Base-by-base conservation (phyloP, 495 filamentous ascomycete genomes). In the Thermochaetoides thermophila region DNA sequence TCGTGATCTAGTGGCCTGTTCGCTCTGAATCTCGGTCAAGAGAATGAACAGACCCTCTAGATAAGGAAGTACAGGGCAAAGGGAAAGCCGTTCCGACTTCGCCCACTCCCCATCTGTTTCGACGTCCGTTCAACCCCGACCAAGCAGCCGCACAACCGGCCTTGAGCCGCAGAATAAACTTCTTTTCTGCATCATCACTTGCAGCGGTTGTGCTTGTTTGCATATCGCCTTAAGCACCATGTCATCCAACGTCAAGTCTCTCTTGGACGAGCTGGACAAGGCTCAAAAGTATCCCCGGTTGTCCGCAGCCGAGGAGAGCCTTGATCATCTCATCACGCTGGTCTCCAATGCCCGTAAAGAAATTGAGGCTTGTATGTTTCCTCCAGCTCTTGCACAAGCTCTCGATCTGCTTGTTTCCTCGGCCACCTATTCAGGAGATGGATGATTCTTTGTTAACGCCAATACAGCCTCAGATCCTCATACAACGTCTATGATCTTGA, bases 311-410 rank as follows among this genome's bases (percentile, higher is more conserved):
- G 68, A 86, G 13, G 59, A 73, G 18, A 74, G 84, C 69, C 76
- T 92, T 3, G 82, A 94, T 49, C 66, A 66, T 21, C 77, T 80
- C 34, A 81, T 97, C 31, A 72, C 83, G 35, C 58, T 78, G 29
- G 69, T 97, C 17, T 69, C 73, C 43, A 64, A 61, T 9, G 81
- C 85, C 12, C 68, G 82, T 27, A 71, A 84, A 28, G 50, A 65
- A 27, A 78, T 86, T 39, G 73, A 71, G 38, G 54, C 59, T 51
- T 70, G 82, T 87, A 52, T 38, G 53, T 25, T 14, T n/a, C 8
- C 16, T 23, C 25, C 6, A 15, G 16, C 21, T 34, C 11, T 9
- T 13, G n/a, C n/a, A n/a, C n/a, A n/a, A n/a, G n/a, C n/a, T n/a
- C n/a, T n/a, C n/a, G n/a, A n/a, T n/a, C n/a, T n/a, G n/a, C n/a